Percentiles rank a stretch among this genome's conserved stretches.
These are phyloP conservation scores for Nicotiana attenuata DNA, from an alignment of 257 asterid species.

Conservation along the genomic window DNA sequence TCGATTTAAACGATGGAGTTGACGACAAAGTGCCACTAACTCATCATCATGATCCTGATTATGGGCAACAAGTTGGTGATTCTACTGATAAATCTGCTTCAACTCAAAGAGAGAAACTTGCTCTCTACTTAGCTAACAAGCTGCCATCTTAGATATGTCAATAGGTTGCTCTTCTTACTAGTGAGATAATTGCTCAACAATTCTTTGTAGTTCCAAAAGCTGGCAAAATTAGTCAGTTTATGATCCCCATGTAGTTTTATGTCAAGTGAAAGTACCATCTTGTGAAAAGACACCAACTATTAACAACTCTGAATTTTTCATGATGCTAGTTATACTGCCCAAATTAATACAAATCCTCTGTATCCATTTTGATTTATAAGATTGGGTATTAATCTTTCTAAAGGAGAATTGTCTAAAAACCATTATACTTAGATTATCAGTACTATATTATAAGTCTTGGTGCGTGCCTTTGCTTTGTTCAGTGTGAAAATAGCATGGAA, in stretches of 20 bases:
- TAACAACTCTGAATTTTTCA: neutral
- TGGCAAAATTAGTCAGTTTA: neutral
- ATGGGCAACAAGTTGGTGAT: slow-evolving; percentile 1
- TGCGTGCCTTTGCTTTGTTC: too few species aligned
- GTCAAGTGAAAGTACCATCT: neutral
- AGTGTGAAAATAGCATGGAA: too few species aligned
- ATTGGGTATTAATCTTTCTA: too few species aligned
- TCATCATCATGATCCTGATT: slow-evolving; percentile 2
- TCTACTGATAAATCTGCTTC: neutral
- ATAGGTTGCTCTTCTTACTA: neutral
- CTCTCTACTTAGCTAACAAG: slow-evolving; percentile 20
- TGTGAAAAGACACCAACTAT: neutral
- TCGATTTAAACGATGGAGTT: slow-evolving; percentile 19
- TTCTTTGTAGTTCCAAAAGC: slow-evolving; percentile 6
- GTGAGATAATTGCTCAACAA: neutral
- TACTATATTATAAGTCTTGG: too few species aligned
- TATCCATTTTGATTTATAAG: too few species aligned
- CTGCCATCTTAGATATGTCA: neutral
- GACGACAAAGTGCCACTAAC: neutral
- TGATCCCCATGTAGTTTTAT: neutral
- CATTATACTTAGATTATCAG: too few species aligned
- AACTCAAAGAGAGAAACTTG: slow-evolving; percentile 25
- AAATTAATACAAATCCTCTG: too few species aligned
- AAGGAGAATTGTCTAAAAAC: too few species aligned
- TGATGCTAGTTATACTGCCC: neutral